Percentiles rank a stretch among this genome's conserved stretches.
Conservation (phyloP, 306 rosid species). For the Begonia peltatifolia region DNA sequence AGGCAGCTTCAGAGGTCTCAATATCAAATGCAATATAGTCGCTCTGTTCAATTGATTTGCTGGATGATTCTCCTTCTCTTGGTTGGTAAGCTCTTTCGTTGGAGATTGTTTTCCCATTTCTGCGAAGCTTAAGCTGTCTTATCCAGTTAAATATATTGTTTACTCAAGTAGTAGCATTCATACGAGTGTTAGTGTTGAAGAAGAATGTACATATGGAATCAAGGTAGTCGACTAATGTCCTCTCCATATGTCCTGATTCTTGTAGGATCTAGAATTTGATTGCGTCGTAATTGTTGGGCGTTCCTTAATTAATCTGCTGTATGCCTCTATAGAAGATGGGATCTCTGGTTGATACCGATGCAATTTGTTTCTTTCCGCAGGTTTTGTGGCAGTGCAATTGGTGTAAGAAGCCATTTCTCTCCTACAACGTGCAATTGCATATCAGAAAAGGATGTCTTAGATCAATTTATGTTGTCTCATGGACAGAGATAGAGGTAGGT, state of each 20-base stretch:
- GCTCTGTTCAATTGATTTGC: slow-evolving; percentile 43
- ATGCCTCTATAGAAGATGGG: too few relatives aligned
- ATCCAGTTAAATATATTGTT: not conserved
- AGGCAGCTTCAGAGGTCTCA: slow-evolving; percentile 87
- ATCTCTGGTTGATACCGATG: not conserved
- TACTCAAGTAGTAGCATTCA: not conserved
- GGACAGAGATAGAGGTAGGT: too few relatives aligned
- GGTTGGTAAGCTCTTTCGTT: slow-evolving; percentile 41
- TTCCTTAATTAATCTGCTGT: too few relatives aligned
- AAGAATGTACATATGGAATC: not conserved
- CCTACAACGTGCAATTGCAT: not conserved
- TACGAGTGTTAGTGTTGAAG: not conserved
- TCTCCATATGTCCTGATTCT: too few relatives aligned
- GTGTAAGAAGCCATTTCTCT: slow-evolving; percentile 26
- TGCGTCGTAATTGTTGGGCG: too few relatives aligned
- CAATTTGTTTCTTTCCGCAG: slow-evolving; percentile 38
- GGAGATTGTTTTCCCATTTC: not conserved
- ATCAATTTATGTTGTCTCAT: too few relatives aligned
- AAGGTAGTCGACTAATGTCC: too few relatives aligned
- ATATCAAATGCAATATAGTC: slow-evolving; percentile 73
- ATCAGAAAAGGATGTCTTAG: too few relatives aligned
- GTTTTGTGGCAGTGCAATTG: slow-evolving; percentile 35
- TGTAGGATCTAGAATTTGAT: not conserved
- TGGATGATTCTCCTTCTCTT: slow-evolving; percentile 54
- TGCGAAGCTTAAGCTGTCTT: not conserved